A percentile compares a stretch with the other conserved stretches of the same genome.
These are phyloP conservation scores for Cornus controversa DNA, from an alignment of 148 eudicot species.

Conservation along the genomic window DNA sequence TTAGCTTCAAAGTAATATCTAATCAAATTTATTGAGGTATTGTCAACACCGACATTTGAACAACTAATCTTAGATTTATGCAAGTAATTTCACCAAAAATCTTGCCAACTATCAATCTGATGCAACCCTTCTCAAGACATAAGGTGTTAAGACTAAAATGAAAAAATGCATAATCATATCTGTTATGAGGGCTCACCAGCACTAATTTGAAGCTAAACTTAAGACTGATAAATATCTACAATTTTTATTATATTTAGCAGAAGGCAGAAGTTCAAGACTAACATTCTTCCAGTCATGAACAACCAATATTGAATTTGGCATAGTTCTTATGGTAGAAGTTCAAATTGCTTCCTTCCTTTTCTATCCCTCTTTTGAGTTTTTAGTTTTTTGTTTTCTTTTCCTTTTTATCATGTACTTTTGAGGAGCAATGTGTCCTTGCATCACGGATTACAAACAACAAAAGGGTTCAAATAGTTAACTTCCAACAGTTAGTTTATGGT, in stretches of 20 bases:
- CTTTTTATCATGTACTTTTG: not conserved
- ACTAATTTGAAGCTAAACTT: not conserved
- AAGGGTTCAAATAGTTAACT: not conserved
- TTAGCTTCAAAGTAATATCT: not conserved
- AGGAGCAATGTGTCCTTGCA: too few species aligned
- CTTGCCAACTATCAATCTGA: not conserved
- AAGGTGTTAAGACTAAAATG: not conserved
- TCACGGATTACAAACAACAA: not conserved
- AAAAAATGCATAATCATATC: not conserved
- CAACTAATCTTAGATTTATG: not conserved
- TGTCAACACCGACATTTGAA: not conserved
- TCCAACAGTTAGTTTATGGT: not conserved
- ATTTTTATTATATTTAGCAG: not conserved
- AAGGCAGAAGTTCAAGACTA: not conserved
- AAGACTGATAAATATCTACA: too few species aligned
- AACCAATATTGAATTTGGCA: not conserved
- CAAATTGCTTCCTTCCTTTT: not conserved
- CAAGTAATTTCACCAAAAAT: not conserved
- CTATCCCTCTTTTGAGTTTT: too few species aligned
- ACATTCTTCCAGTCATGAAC: not conserved
- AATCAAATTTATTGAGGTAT: too few species aligned
- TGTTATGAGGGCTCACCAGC: not conserved
- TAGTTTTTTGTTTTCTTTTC: not conserved
- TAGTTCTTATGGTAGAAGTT: not conserved
- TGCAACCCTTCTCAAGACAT: not conserved